Conservation (phyloP, 2,329 filamentous ascomycete species). For the Colletotrichum sublineola region DNA sequence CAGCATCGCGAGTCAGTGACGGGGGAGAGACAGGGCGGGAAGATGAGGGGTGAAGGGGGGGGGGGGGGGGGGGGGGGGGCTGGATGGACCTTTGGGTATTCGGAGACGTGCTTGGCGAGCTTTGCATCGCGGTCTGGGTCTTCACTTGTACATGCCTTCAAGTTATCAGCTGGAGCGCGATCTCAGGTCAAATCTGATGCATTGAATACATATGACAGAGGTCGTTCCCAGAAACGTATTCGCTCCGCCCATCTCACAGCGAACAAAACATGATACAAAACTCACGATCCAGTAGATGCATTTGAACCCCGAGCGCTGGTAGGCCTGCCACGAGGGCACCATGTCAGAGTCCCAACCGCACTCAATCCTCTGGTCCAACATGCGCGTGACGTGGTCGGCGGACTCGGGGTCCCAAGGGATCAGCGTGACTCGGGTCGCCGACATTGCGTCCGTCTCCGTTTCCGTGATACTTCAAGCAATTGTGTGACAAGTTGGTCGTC, state of each 20-base stretch:
- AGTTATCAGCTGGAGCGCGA: conserved; percentile 1
- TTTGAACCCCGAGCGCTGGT: conserved; percentile 43
- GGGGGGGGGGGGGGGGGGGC: too few relatives aligned
- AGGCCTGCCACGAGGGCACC: conserved; percentile 44
- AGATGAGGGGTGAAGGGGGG: not conserved
- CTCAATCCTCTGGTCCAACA: conserved; percentile 45
- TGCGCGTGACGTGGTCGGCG: conserved; percentile 42
- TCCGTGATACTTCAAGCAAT: too few relatives aligned
- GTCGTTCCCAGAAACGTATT: not conserved
- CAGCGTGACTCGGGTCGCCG: conserved; percentile 34
- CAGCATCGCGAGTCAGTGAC: not conserved
- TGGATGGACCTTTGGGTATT: conserved; percentile 41
- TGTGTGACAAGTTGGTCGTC: not conserved
- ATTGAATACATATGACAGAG: not conserved
- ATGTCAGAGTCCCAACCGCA: conserved; percentile 47
- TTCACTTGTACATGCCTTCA: conserved; percentile 38
- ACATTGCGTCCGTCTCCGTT: conserved; percentile 1
- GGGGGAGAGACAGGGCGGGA: not conserved
- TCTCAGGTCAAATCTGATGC: not conserved
- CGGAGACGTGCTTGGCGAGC: conserved; percentile 44
- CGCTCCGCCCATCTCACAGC: not conserved
- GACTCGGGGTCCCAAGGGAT: conserved; percentile 48
- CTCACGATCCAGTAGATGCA: conserved; percentile 45
- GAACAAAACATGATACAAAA: not conserved
- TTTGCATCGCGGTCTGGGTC: conserved; percentile 37